Base-by-base conservation (phyloP, 73 alveolate genomes). In the Blepharisma stoltei region DNA sequence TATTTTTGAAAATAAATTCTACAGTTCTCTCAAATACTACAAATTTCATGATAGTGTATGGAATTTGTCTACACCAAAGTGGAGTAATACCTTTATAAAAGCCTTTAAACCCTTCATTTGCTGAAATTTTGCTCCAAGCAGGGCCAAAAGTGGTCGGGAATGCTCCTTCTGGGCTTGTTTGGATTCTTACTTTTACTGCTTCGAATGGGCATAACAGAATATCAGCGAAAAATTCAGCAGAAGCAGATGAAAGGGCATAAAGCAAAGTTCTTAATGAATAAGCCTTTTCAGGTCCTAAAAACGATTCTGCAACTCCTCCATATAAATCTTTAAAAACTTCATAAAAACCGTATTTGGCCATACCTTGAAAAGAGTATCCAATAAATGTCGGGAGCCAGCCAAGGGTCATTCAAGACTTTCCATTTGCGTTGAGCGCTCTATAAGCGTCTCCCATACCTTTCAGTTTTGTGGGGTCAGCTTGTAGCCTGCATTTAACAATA, bases 271-370 rank as follows among this genome's bases (percentile, higher is more conserved):
- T 86, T 82, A 86, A 92, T 73, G 90, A 83, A 43, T 70, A 87
- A 18, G 98, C 98, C 41, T 83, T 90, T 54, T 89, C 93, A 46
- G 77, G 88, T 1, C 97, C 97, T 44, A 89, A 87, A 32, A 79
- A 14, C 2, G 20, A 11, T 9, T 85, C 84, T 6, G 67, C 71
- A 20, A 75, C 76, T 14, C 83, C 85, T 86, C 79, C 84, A 83
- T 92, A 92, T 49, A 92, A 95, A 81, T 92, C 98, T 90, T 92
- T 92, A 92, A 92, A 92, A 89, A 92, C 86, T 71, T 92, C 98
- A 71, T 92, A 92, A 90, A 92, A 92, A 25, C 98, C 98, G 83
- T 83, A 92, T 84, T 92, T 92, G 27, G 96, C 96, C 83, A 88
- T 83, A 38, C 98, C 98, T 81, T 92, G 87, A n/a, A 80, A 54